Base-by-base conservation (phyloP, 441 rosid species). In the Adansonia grandidieri region DNA sequence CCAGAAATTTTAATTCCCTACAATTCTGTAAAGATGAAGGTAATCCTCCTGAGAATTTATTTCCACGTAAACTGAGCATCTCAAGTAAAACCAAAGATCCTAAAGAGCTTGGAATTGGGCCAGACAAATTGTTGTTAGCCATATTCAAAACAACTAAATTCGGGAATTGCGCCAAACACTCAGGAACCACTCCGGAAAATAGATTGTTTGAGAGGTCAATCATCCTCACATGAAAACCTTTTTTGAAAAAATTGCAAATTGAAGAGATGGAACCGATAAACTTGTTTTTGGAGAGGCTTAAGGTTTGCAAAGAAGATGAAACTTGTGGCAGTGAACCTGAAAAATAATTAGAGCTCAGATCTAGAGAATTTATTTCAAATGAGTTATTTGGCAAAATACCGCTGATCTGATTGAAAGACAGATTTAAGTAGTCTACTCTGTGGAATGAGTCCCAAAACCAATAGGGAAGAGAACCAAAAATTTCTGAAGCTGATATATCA, bases 181-280 rank as follows among this genome's bases (percentile, higher is more conserved):
- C 11, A 11, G 77, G 68, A 6, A 74, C 6, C 13, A 17, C 19
- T 13, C 77, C 77, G 6, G 77, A 61, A n/a, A 61, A 22, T 45
- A 11, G 42, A 8, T 74, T 60, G 5, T 61, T 10, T 1, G 77
- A 74, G n/a, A 74, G 77, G 7, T 74, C 77, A 15, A 74, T 42
- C 14, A 53, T 6, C 3, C 6, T 40, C 53, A 50, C 14, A 50
- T 9, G 13, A 48, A 13, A 3, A 0, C 54, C 3, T 2, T 4
- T 53, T 1, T 51, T 14, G 6, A 14, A 3, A 53, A 53, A 3
- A 53, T 15, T 15, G 57, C 57, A 53, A 53, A 53, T 53, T 53
- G 7, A n/a, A 53, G 57, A 53, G 4, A 53, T n/a, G 4, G 57
- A 11, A 50, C 54, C 54, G 14, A 14, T 50, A 50, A 50, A 50